Evolutionary conservation across 2,329 filamentous ascomycete species (phyloP), one percentile per base, ranked within the genome.

Genomic region (Arthroderma sp.): DNA sequence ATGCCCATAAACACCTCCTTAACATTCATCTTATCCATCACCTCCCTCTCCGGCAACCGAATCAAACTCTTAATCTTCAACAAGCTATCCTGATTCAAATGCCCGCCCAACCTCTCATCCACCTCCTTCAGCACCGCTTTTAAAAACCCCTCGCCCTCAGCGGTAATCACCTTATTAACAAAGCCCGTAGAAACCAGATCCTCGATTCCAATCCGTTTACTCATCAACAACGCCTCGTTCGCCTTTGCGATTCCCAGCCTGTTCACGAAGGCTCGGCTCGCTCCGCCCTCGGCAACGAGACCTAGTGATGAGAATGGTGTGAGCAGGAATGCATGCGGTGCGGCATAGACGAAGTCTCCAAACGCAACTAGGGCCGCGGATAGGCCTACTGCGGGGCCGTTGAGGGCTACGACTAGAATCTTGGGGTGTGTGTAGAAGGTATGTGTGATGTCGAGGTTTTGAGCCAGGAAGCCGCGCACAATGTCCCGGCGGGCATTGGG

Each of bases 351-450:
- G 69, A 96, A 96, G 70, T 96, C 91, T 27, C 84, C 84, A 62
- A 86, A 83, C 29, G 80, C 81, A 47, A 86, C 70, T 0, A 96
- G 67, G 0, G 89, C 88, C 1, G 89, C 91, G 1, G 83, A 84
- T 30, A 96, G 80, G 4, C 91, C 91, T 43, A 98, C 74, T 7
- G 80, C 87, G 4, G 91, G 91, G 3, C 89, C 91, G 67, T 96
- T 96, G 53, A 96, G 80, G 0, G 86, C 91, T 0, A 82, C 81
- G 48, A 96, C 76, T 27, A 96, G 83, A 65, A 96, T 83, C 69
- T 96, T 95, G 55, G 87, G 85, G 67, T 96, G 91, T 9, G 80
- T 81, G 70, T 91, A 88, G 70, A 96, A 94, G 55, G 86, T 82
- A 56, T 86, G 82, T 2, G 88, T 91, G 56, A 86, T 76, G 72